Evolutionary conservation across 306 rosid species (phyloP), one percentile per base, ranked within the genome.

Genomic region (Rosa persica): DNA sequence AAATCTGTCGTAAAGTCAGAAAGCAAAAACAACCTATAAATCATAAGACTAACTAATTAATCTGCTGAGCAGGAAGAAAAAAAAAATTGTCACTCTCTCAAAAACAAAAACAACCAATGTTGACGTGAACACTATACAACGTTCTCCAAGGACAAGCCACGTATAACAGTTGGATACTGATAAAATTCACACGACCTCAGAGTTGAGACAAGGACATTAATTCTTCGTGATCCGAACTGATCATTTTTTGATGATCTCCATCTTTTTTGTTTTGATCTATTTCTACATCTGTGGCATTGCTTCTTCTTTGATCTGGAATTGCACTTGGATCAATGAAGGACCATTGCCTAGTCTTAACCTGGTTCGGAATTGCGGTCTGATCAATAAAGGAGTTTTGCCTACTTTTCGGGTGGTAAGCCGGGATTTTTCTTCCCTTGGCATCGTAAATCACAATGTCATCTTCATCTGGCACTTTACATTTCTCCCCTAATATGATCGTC

Each of bases 401-500:
- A 46, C 76, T 79, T 61, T 69, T 88, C 1, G 92, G 94, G 15
- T 85, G 97, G 47, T 92, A 92, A 0, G 96, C 91, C 0, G 92
- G 22, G 2, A 94, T 88, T 72, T 25, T 92, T 77, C 88, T 90
- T 0, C 98, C 97, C 25, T 83, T 89, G 0, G 88, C 86, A 38
- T 92, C 89, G 64, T 79, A 86, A 5, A 94, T 86, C 0, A 85
- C 83, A 6, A 58, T 73, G n/a, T 84, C 83, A 12, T 88, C 89
- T 20, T 85, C 89, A 27, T 86, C 87, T 5, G 94, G 82, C 6
- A 81, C 89, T 71, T 44, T 83, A 58, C 97, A 92, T 80, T 90
- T 94, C 34, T 83, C 98, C 3, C 98, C 98, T 15, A 94, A 38
- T 67, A 94, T 94, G 64, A 94, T 94, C 0, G 97, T 87, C 78